A percentile compares a stretch with the other conserved stretches of the same genome.
Evolutionary conservation across 129 eudicot species (phyloP).

Genomic region (Pseudognaphalium luteoalbum): DNA sequence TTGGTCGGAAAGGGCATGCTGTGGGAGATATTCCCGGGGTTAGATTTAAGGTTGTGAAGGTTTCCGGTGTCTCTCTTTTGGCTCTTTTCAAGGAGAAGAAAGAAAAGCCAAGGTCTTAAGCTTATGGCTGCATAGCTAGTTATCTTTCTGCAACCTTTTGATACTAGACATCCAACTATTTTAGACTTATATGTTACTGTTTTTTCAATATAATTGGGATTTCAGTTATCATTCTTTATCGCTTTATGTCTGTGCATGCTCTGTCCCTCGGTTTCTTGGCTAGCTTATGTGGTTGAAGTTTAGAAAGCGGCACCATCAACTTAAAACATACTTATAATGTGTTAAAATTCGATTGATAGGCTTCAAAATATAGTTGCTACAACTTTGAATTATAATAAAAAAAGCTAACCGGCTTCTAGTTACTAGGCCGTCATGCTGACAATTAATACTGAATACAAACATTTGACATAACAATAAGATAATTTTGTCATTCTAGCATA

Average conservation of each 20-base stretch:
- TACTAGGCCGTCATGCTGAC: too few relatives aligned
- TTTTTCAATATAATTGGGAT: constrained; percentile 3
- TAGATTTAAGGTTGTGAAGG: constrained; percentile 56
- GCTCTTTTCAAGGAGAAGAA: constrained; percentile 61
- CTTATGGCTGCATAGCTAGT: constrained; percentile 6
- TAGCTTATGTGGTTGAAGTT: not conserved
- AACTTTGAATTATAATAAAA: not conserved
- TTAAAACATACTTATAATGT: not conserved
- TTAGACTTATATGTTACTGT: constrained; percentile 15
- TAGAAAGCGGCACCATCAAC: not conserved
- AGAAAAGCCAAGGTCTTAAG: constrained; percentile 48
- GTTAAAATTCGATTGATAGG: not conserved
- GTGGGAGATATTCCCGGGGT: constrained; percentile 65
- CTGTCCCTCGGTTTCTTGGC: not conserved
- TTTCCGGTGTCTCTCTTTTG: constrained; percentile 52
- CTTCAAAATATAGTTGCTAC: not conserved
- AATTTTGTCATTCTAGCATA: constrained; percentile 17
- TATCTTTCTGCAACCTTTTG: constrained; percentile 4
- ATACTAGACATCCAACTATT: not conserved
- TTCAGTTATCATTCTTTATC: not conserved
- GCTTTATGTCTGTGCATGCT: not conserved
- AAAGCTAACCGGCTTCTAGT: too few relatives aligned
- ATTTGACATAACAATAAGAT: too few relatives aligned
- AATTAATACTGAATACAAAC: too few relatives aligned
- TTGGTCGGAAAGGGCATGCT: constrained; percentile 52